These are phyloP conservation scores for Opeltia flavorubescens DNA, from an alignment of 495 filamentous ascomycete species.

Conservation along the genomic window DNA sequence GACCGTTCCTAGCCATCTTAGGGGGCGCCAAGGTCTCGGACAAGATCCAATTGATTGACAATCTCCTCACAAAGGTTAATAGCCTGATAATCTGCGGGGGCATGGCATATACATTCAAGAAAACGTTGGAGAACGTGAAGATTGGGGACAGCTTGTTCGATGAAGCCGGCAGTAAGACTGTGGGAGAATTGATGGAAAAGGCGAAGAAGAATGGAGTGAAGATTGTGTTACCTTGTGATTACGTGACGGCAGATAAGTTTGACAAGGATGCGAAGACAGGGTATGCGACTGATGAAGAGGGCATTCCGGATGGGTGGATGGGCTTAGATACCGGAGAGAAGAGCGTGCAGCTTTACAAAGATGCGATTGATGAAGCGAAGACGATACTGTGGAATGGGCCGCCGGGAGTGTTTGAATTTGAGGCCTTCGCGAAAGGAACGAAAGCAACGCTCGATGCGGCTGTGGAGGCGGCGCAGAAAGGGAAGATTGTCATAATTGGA, in stretches of 20 bases:
- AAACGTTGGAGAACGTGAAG: conserved; percentile 76
- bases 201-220: conserved; percentile 92
- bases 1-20: conserved; percentile 96
- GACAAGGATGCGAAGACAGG: conserved; percentile 66
- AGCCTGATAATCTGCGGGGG: conserved; percentile 92
- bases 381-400: conserved; percentile 99
- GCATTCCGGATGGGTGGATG: conserved; percentile 95
- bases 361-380: conserved; percentile 73
- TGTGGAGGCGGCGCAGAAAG: conserved; percentile 60
- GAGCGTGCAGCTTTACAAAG: conserved; percentile 70
- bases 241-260: conserved; percentile 94
- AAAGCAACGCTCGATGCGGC: conserved; percentile 80
- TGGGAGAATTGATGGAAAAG: conserved; percentile 78
- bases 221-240: conserved; percentile 87
- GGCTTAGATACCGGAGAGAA: conserved; percentile 88
- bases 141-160: conserved; percentile 93
- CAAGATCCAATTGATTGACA: conserved; percentile 99
- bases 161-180: conserved; percentile 87
- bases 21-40: conserved; percentile 97
- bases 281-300: conserved; percentile 69
- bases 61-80: conserved; percentile 93
- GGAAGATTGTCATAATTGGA: conserved; percentile 93
- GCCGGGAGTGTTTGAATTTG: conserved; percentile 92
- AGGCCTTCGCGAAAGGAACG: conserved; percentile 82
- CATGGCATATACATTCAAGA: conserved; percentile 99